Evolutionary conservation across 164 flowering plant genomes (phyloP), one percentile per base, ranked within the genome.

Genomic region (Magnolia officinalis): DNA sequence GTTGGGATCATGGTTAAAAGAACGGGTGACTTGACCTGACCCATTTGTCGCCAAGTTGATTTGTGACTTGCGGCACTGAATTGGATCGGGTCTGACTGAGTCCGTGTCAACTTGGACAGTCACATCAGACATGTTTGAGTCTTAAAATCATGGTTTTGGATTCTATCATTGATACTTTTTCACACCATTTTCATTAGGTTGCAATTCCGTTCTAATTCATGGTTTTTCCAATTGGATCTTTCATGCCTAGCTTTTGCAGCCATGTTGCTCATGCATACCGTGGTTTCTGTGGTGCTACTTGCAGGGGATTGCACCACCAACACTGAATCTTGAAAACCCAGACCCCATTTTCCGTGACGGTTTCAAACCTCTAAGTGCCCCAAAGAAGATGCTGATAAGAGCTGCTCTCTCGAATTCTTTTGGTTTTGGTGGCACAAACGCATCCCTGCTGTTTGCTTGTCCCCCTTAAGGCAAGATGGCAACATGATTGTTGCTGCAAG

Each of bases 391-490:
- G 96, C 82, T 77, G 37, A 81, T 96, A 59, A 81, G 82, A 74
- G 94, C 92, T 23, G 94, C 95, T 63, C 29, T 96, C 71, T 94
- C 99, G 29, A 96, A 96, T 78, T 94, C 98, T 70, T 96, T 96
- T 80, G 99, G 99, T 26, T 96, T 96, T 84, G 99, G 99, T 76
- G 98, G 99, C 79, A 94, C 98, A 78, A 96, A 96, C 81, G 88
- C 99, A 16, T 90, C 96, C 52, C 85, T 96, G 68, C 82, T 96
- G 21, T 94, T 96, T 80, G 73, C 94, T 63, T 80, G 82, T 72
- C 29, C 80, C 79, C 72, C 70, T 0, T 55, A 11, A 14, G 16
- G 19, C 18, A 16, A 14, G 59, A 8, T 52, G 16, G 29, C 29
- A 26, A 26, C 29, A 26, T 26, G 29, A 26, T 26, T 26, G 29